Base-by-base conservation (phyloP, 2,329 filamentous ascomycete species). In the Camillea tinctor region DNA sequence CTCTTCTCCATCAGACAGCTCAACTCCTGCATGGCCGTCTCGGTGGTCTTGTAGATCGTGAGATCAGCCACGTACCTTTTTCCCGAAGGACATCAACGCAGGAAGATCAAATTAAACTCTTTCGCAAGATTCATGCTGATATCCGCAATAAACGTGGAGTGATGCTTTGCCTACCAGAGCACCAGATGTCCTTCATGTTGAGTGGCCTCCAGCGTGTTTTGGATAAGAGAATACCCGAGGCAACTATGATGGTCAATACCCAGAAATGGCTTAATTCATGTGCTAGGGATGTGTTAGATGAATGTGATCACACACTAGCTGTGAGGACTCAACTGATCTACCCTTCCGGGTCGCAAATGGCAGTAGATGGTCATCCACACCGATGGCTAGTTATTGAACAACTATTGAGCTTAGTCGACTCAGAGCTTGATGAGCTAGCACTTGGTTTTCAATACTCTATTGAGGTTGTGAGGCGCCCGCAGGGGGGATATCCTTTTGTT, bases 201-300 rank as follows among this genome's bases (percentile, higher is more conserved):
- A 86, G 85, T 60, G 85, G 85, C 0, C 67, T 85, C 0, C 85
- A 90, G 63, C 78, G 79, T 1, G 69, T 89, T 0, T 78, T 80
- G 0, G 82, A 88, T 52, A 71, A 72, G 1, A 72, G 77, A 2
- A 57, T 77, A 0, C 56, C 70, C 0, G 73, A 81, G 36, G 81
- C 82, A 0, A 68, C 64, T 0, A 66, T 64, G 1, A 84, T 90
- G 79, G 73, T 88, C 1, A 69, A 72, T 0, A 76, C 79, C 0
- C 83, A 88, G 24, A 60, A 70, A 0, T 84, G 81, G 75, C 68
- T 90, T 8, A 74, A 81, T 2, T 60, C 63, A 0, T 68, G 73
- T 1, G 81, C 79, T 1, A 78, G 87, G 0, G 87, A 91, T 67
- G 76, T 91, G 0, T 72, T 91, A 0, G 88, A 90, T 61, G 88